A percentile compares a stretch with the other conserved stretches of the same genome.
Evolutionary conservation across 1,284 basidiomycete species (phyloP).

Genomic region (Cerrena zonata): DNA sequence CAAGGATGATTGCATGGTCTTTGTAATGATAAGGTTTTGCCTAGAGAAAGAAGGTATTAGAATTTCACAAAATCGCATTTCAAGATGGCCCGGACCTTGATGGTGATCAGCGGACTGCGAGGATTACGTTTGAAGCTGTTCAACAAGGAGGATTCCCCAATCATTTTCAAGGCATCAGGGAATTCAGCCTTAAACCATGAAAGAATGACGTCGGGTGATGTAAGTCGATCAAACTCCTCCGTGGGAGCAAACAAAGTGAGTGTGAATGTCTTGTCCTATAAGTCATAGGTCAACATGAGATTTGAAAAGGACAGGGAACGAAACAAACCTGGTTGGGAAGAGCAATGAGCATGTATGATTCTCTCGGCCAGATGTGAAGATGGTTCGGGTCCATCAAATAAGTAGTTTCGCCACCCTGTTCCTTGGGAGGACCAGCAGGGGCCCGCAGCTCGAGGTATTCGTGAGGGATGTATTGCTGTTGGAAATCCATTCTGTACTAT

Average conservation of each 20-base stretch:
- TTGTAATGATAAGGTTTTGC: constrained; percentile 85
- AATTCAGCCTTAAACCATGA: constrained; percentile 83
- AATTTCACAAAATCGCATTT: too few species aligned
- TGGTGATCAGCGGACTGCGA: constrained; percentile 83
- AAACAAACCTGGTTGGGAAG: constrained; percentile 83
- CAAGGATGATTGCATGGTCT: constrained; percentile 82
- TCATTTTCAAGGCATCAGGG: constrained; percentile 77
- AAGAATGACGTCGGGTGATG: constrained; percentile 54
- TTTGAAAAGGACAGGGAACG: constrained; percentile 15
- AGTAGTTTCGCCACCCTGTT: constrained; percentile 51
- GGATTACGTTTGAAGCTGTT: constrained; percentile 79
- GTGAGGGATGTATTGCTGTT: constrained; percentile 90
- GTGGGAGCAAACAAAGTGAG: constrained; percentile 91
- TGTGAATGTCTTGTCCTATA: constrained; percentile 78
- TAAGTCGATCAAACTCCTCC: constrained; percentile 66
- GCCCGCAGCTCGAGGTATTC: constrained; percentile 96
- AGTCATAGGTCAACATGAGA: constrained; percentile 15
- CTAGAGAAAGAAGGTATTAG: constrained; percentile 33
- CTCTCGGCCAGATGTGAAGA: constrained; percentile 97
- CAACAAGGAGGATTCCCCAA: constrained; percentile 75
- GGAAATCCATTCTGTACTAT: constrained; percentile 78
- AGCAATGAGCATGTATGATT: constrained; percentile 99
- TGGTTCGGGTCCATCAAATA: constrained; percentile 91
- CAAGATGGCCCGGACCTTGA: constrained; percentile 73
- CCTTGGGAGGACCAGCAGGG: constrained; percentile 60